Evolutionary conservation across 2,329 filamentous ascomycete genomes (phyloP).

Genomic region (Purpureocillium takamizusanense): DNA sequence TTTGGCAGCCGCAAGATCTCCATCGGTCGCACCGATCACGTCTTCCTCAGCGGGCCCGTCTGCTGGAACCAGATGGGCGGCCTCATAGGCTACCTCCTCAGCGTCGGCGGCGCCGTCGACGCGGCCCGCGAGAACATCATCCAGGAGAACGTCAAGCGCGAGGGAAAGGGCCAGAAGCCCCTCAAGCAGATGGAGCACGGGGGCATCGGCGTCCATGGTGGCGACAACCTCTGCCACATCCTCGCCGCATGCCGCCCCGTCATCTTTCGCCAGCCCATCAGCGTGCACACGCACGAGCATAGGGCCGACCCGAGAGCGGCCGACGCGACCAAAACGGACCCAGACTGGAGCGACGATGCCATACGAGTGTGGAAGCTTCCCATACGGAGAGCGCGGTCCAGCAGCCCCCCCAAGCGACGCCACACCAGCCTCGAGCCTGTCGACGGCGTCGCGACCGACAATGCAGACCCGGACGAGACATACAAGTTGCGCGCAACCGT

Average conservation of each 20-base stretch:
- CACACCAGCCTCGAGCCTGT: constrained; percentile 11
- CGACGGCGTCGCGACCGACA: not conserved
- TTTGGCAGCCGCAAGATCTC: constrained; percentile 58
- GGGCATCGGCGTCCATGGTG: constrained; percentile 63
- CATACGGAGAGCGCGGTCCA: constrained; percentile 19
- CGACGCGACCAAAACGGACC: constrained; percentile 26
- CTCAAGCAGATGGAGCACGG: constrained; percentile 13
- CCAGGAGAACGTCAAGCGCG: constrained; percentile 30
- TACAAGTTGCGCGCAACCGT: constrained; percentile 5
- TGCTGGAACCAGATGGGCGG: constrained; percentile 74
- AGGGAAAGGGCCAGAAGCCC: constrained; percentile 25
- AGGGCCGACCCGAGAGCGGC: constrained; percentile 29
- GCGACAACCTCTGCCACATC: constrained; percentile 69
- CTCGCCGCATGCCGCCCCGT: constrained; percentile 79
- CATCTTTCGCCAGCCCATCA: constrained; percentile 76
- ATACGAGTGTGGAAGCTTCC: constrained; percentile 82
- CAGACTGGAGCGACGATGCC: constrained; percentile 67
- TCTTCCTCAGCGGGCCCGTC: constrained; percentile 74
- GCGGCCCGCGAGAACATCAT: constrained; percentile 31
- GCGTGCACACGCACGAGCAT: constrained; percentile 63
- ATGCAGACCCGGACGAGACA: not conserved
- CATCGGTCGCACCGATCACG: constrained; percentile 58
- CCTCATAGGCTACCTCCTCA: constrained; percentile 76
- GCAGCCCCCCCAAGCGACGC: constrained; percentile 25
- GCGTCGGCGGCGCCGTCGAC: constrained; percentile 60